Evolutionary conservation across 1,139 yeast genomes (phyloP), one percentile per base, ranked within the genome.

Genomic region (Citeromyces siamensis): DNA sequence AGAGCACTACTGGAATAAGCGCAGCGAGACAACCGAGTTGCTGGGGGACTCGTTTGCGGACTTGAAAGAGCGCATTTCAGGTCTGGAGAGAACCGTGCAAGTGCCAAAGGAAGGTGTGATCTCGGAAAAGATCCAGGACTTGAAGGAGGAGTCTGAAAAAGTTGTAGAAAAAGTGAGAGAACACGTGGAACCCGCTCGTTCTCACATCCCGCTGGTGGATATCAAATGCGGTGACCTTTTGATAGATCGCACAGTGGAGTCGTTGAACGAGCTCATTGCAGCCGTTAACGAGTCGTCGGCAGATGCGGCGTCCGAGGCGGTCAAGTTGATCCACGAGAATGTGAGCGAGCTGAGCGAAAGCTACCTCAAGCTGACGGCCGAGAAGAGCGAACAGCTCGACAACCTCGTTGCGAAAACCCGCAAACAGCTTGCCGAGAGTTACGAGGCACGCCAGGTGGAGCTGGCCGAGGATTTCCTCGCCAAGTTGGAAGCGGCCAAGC

Each of bases 401-500:
- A 50, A 54, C 37, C 58, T 60, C 27, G 59, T 73, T 38, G 66
- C 66, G 32, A 60, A 59, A 19, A 71, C 68, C 33, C 71, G 68
- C 45, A 64, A 68, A 21, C 72, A 74, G 43, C 68, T 78, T 52
- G 63, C 69, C 41, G 57, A 70, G 12, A 66, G 75, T 38, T 79
- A 74, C 50, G 71, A 79, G 42, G 61, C 64, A 45, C 68, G 69
- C 42, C 75, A 71, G 48, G 64, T 70, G 44, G 68, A 64, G 35
- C 54, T 71, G 46, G 68, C 76, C 19, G 62, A 62, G 42, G 62
- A 64, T 42, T 63, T 71, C 48, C 59, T 71, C 44, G 52, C 60
- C 36, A 73, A 71, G 48, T 64, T 64, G 48, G 66, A 62, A 41
- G 46, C 47, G 13, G 84, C 81, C 50, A 79, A 81, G 49, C 54